Evolutionary conservation across 352 stramenopile species (phyloP).

Genomic region (Pythium dissotocum): DNA sequence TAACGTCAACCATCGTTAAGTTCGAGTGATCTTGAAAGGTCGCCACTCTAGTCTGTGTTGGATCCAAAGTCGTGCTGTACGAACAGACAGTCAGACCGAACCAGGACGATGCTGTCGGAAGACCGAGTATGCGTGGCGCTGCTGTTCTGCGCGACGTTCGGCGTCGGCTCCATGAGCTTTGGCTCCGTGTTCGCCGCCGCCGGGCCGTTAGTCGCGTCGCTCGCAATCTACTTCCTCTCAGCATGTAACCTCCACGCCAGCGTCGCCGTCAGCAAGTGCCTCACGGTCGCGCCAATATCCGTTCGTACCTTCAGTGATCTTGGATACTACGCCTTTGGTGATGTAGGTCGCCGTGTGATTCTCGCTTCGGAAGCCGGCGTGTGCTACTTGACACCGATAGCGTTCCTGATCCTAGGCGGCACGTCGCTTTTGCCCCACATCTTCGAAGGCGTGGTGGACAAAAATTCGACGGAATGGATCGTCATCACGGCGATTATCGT

Average conservation of each 20-base stretch:
- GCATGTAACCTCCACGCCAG: constrained; percentile 74
- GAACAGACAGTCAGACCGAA: background rate
- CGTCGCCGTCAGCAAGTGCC: constrained; percentile 59
- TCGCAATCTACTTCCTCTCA: constrained; percentile 76
- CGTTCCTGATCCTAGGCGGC: constrained; percentile 71
- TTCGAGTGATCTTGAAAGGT: constrained; percentile 26
- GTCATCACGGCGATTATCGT: constrained; percentile 49
- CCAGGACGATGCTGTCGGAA: constrained; percentile 33
- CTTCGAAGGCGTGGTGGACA: constrained; percentile 31
- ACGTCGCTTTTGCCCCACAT: constrained; percentile 59
- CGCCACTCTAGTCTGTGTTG: background rate
- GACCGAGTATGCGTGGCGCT: constrained; percentile 59
- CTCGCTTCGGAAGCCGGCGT: constrained; percentile 55
- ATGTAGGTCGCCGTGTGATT: constrained; percentile 45
- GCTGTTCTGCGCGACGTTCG: constrained; percentile 77
- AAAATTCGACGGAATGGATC: constrained; percentile 61
- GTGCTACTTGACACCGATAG: constrained; percentile 69
- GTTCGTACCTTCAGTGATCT: constrained; percentile 76
- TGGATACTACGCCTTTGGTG: constrained; percentile 62
- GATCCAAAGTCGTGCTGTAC: too few species aligned
- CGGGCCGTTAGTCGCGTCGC: constrained; percentile 52
- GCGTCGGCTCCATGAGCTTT: constrained; percentile 76
- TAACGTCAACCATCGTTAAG: background rate
- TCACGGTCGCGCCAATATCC: constrained; percentile 48
- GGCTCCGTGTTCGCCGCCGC: constrained; percentile 61